These are phyloP conservation scores for Przewalskia tangutica DNA, from an alignment of 257 asterid species.

Conservation along the genomic window DNA sequence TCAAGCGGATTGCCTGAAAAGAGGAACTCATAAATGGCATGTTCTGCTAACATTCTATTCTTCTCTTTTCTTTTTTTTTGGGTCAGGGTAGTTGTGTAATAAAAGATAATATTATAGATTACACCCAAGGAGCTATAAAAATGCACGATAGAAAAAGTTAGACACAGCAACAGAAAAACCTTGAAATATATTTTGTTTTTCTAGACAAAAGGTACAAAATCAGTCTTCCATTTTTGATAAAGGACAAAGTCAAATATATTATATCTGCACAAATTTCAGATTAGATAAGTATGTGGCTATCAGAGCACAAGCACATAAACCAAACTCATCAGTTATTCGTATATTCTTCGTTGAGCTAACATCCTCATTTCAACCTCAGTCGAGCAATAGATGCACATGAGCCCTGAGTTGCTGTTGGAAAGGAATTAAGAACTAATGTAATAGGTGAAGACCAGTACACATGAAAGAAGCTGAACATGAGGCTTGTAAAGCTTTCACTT, in stretches of 20 bases:
- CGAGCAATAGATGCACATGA: no score
- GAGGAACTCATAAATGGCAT: constrained; percentile 3
- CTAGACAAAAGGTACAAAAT: not conserved
- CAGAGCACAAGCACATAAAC: not conserved
- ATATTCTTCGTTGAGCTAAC: no score
- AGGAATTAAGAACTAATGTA: no score
- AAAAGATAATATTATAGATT: not conserved
- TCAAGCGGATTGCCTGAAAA: constrained; percentile 74
- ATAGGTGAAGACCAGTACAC: no score
- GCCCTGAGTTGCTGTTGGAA: no score
- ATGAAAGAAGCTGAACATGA: no score
- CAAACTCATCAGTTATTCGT: not conserved
- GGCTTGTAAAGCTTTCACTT: no score
- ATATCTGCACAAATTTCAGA: not conserved
- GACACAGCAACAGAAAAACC: not conserved
- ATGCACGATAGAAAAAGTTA: not conserved
- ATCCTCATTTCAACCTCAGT: no score
- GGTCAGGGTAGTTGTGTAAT: not conserved
- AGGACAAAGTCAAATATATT: not conserved
- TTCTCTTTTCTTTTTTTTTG: not conserved
- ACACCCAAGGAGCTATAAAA: not conserved
- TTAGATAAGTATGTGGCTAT: not conserved
- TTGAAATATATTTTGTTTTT: not conserved
- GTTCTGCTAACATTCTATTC: not conserved
- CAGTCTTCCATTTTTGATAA: not conserved